These are phyloP conservation scores for Mollisia scopiformis DNA, from an alignment of 2,329 filamentous ascomycete species.

Conservation along the genomic window DNA sequence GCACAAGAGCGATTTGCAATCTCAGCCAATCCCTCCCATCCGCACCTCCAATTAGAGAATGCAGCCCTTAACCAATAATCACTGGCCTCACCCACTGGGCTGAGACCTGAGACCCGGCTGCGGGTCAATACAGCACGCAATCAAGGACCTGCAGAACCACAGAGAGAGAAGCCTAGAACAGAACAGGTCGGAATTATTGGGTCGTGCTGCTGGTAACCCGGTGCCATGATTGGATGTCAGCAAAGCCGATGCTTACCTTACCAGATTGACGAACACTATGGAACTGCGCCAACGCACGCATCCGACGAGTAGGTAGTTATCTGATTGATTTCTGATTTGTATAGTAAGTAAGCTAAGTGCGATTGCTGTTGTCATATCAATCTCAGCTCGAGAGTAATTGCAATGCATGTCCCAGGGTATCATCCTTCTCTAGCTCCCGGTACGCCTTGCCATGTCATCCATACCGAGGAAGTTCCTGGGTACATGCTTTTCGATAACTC, in stretches of 20 bases:
- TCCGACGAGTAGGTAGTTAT: conserved; percentile 2
- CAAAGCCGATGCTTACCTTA: background rate
- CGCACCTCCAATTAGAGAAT: conserved; percentile 8
- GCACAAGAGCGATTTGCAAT: too few relatives aligned
- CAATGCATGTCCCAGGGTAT: conserved; percentile 7
- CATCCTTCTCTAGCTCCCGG: background rate
- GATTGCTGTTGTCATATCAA: too few relatives aligned
- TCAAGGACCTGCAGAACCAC: conserved; percentile 11
- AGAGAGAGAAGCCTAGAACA: background rate
- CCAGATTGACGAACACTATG: background rate
- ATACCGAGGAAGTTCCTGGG: conserved; percentile 11
- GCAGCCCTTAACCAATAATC: conserved; percentile 9
- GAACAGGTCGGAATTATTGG: too few relatives aligned
- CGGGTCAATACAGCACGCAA: conserved; percentile 11
- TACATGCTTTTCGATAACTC: conserved; percentile 7
- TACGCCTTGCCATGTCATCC: background rate
- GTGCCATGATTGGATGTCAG: conserved; percentile 4
- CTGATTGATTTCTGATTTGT: background rate
- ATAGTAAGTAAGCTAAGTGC: conserved; percentile 1
- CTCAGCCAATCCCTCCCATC: conserved; percentile 14
- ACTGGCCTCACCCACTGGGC: background rate
- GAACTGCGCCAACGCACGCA: background rate
- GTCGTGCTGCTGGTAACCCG: background rate
- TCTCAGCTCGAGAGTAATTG: too few relatives aligned
- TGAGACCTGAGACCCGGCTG: conserved; percentile 16